phyloP scores from a whole-genome alignment of 257 asterid species.

The Nicotiana tabacum region DNA sequence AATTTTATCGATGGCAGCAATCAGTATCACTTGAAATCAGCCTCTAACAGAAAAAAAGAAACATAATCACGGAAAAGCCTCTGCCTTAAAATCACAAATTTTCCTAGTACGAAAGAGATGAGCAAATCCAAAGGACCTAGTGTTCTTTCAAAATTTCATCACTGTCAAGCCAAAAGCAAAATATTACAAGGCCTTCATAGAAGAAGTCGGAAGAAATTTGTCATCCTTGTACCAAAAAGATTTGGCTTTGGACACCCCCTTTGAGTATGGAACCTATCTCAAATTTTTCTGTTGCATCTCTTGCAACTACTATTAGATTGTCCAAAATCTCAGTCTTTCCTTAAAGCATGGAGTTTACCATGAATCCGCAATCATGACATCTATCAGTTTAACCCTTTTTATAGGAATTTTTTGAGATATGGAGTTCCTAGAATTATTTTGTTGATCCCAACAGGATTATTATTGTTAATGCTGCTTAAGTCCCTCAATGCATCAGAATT shows the following conservation, averaged over 20 bases:
- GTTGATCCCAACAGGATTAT: background rate
- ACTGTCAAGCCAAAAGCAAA: background rate
- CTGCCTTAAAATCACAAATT: background rate
- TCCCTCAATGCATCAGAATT: background rate
- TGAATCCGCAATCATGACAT: background rate
- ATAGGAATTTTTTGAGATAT: background rate
- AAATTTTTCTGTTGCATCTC: background rate
- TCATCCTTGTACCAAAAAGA: slow-evolving; percentile 2
- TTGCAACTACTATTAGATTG: background rate
- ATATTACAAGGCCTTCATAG: no score
- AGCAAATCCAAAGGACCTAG: background rate
- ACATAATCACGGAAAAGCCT: background rate
- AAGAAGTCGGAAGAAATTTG: background rate
- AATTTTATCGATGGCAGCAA: background rate
- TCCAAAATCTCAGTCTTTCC: background rate
- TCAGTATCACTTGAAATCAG: background rate
- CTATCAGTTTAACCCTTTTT: background rate
- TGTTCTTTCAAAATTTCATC: background rate
- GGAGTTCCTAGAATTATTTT: background rate
- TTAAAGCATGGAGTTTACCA: background rate
- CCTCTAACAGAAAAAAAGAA: background rate
- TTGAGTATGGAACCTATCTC: background rate
- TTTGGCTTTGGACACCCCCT: background rate
- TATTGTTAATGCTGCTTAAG: background rate
- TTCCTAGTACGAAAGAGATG: background rate